A percentile compares a stretch with the other conserved stretches of the same genome.
Evolutionary conservation across 2,329 filamentous ascomycete genomes (phyloP).

Genomic region (Trichoderma atroviride): DNA sequence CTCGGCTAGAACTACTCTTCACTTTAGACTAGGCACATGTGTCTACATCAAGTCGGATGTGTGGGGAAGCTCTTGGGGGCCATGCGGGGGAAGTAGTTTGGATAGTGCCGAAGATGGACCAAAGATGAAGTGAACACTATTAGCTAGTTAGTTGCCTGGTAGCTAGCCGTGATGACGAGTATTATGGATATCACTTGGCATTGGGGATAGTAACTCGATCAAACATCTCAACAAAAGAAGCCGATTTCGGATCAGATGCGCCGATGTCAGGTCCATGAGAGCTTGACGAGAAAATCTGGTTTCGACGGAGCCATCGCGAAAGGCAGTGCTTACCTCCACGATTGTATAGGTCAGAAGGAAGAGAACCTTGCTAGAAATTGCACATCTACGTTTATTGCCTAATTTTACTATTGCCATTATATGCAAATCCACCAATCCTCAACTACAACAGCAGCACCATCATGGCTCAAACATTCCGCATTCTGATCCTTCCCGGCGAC

Average conservation of each 20-base stretch:
- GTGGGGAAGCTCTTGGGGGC: conserved; percentile 1
- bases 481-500: conserved; percentile 51
- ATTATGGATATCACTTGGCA: background rate
- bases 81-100: background rate
- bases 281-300: background rate
- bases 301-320: background rate
- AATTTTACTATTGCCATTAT: background rate
- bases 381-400: background rate
- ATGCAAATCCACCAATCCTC: background rate
- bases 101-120: background rate
- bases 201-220: background rate
- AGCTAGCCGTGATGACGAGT: background rate
- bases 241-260: conserved; percentile 20
- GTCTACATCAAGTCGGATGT: background rate
- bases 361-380: background rate
- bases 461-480: conserved; percentile 32
- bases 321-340: background rate
- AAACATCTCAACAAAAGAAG: background rate
- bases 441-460: background rate
- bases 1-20: background rate
- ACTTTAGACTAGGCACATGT: background rate
- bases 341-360: background rate
- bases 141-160: background rate
- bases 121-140: background rate
- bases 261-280: background rate